Base-by-base conservation (phyloP, 257 asterid genomes). In the Echium plantagineum region DNA sequence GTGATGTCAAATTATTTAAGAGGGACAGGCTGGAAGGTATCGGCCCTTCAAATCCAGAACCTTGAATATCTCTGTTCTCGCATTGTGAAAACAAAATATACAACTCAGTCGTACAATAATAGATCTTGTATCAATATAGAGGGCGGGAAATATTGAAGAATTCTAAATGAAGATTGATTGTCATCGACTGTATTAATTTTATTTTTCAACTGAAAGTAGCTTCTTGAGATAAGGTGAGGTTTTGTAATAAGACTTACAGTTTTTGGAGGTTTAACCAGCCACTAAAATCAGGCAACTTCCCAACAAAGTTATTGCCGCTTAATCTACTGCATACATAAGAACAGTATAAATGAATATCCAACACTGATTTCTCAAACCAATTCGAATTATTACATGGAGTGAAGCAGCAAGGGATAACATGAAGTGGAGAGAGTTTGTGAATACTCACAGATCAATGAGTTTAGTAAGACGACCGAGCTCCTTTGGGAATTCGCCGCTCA, bases 401-500 rank as follows among this genome's bases (percentile, higher is more conserved):
- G n/a, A n/a, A n/a, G n/a, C n/a, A n/a, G n/a, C n/a, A n/a, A n/a
- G n/a, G n/a, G n/a, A n/a, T n/a, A n/a, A n/a, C 5, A 26, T 26
- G 2, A 26, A 2, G 30, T 26, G 30, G 2, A 26, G 30, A 26
- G 30, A 26, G 30, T 26, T 17, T 15, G 31, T 26, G 31, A 5
- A 52, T 24, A 63, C 85, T 66, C 66, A 83, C 87, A 83, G 74
- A 59, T 83, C 78, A 51, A 52, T 65, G 78, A 81, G 65, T 32
- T 71, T 70, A 16, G 26, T 73, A 54, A 81, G 74, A 31, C 74
- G 63, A 60, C 64, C 54, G 58, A 79, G 68, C 61, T 73, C 84
- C 63, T 22, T 54, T 54, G 89, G 93, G 69, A 78, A 68, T 63
- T 38, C 59, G 32, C 80, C 86, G 0, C 72, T 77, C 58, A 84